Conservation (phyloP, 2,329 filamentous ascomycete species). For the Aspergillus proliferans region DNA sequence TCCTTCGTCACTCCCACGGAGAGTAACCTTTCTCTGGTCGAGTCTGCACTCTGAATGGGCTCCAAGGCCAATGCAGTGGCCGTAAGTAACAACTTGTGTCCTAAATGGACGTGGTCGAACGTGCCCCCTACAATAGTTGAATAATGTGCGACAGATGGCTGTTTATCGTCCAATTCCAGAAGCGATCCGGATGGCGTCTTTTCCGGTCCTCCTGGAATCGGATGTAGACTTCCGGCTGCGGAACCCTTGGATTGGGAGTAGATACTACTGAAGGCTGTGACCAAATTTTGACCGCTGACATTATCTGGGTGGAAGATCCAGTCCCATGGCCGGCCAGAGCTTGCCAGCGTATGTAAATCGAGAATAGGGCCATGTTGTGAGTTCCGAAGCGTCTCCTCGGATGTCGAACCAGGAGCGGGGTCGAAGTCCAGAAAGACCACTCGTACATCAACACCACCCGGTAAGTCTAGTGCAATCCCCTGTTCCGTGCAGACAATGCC, state of each 20-base stretch:
- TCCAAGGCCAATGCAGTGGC: constrained; percentile 69
- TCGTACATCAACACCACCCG: constrained; percentile 68
- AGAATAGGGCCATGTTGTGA: constrained; percentile 45
- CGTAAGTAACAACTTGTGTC: constrained; percentile 94
- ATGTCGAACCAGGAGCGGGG: constrained; percentile 21
- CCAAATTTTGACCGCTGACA: constrained; percentile 20
- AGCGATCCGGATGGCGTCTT: constrained; percentile 17
- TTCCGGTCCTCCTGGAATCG: constrained; percentile 16
- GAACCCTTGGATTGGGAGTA: constrained; percentile 13
- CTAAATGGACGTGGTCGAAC: constrained; percentile 91
- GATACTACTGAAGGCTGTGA: constrained; percentile 30
- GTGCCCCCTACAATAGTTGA: constrained; percentile 82
- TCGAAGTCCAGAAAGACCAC: constrained; percentile 66
- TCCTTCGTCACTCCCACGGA: constrained; percentile 87
- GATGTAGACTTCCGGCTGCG: constrained; percentile 13
- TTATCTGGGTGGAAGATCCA: constrained; percentile 27
- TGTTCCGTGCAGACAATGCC: constrained; percentile 63
- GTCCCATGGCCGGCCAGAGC: constrained; percentile 27
- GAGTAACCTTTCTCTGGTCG: constrained; percentile 49
- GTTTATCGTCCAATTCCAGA: constrained; percentile 15
- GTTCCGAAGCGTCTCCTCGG: constrained; percentile 3
- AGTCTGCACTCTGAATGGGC: constrained; percentile 32
- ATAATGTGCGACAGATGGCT: constrained; percentile 37
- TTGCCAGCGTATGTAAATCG: constrained; percentile 43
- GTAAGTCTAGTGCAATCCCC: constrained; percentile 57